Percentiles rank a stretch among this genome's conserved stretches.
Conservation (phyloP, 805 yeast genomes). For the Isabelozyma heimii region DNA sequence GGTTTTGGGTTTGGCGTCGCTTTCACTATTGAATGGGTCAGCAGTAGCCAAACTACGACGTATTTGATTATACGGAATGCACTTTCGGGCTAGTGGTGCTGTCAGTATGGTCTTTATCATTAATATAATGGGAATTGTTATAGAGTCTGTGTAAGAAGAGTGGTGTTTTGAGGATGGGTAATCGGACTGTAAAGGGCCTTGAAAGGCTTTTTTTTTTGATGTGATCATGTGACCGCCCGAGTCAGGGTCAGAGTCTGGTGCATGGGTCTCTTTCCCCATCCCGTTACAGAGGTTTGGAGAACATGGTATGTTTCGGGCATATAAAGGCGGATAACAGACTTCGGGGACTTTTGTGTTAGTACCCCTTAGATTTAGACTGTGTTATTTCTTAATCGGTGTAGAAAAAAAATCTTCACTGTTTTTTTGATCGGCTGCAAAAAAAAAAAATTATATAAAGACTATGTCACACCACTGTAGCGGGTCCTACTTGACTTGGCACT, state of each 20-base stretch:
- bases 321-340: too few species aligned
- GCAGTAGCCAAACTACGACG: conserved; percentile 10
- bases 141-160: neutral
- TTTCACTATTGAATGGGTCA: conserved; percentile 6
- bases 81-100: neutral
- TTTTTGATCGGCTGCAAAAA: neutral
- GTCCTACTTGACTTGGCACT: too few species aligned
- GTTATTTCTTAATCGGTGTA: too few species aligned
- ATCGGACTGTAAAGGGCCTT: neutral
- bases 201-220: neutral
- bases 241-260: neutral
- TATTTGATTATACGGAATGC: neutral
- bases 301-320: too few species aligned
- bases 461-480: neutral
- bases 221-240: neutral
- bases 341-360: too few species aligned
- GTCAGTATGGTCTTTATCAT: neutral
- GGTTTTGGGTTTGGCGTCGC: conserved; percentile 16
- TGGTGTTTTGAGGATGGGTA: neutral
- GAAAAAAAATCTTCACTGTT: too few species aligned
- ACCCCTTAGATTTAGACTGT: too few species aligned
- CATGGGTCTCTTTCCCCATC: too few species aligned
- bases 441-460: neutral
- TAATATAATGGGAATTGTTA: neutral
- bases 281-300: too few species aligned